Conservation (phyloP, 169 alveolate species). For the Plasmodium malariae region DNA sequence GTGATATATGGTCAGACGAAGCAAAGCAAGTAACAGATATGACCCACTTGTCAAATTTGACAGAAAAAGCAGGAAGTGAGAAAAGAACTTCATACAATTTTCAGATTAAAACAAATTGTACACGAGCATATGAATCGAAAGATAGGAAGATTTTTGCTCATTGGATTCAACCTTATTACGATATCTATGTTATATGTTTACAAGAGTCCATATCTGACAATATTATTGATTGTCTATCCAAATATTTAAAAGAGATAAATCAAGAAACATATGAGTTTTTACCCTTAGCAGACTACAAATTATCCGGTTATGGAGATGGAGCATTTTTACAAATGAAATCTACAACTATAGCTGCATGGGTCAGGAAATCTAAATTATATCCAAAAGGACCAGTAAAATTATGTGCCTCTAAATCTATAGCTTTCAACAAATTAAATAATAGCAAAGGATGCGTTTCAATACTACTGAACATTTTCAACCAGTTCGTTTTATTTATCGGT, state of each 20-base stretch:
- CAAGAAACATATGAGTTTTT: constrained; percentile 80
- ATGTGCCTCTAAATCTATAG: constrained; percentile 79
- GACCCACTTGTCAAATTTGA: no score
- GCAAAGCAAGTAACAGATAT: no score
- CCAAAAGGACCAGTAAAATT: constrained; percentile 78
- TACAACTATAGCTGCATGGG: constrained; percentile 85
- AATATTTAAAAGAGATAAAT: constrained; percentile 79
- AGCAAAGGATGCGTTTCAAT: constrained; percentile 90
- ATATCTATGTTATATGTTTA: constrained; percentile 86
- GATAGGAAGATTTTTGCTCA: constrained; percentile 83
- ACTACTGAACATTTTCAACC: constrained; percentile 80
- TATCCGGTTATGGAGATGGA: constrained; percentile 90
- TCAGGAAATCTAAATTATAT: constrained; percentile 73
- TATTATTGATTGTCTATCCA: constrained; percentile 80
- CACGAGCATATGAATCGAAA: constrained; percentile 2
- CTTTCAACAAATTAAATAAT: constrained; percentile 83
- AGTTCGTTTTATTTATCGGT: constrained; percentile 86
- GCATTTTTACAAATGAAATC: constrained; percentile 88
- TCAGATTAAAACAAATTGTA: background rate
- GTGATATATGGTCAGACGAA: no score
- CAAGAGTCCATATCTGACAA: constrained; percentile 88
- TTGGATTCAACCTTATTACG: constrained; percentile 87
- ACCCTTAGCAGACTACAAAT: constrained; percentile 83
- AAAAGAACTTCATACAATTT: background rate
- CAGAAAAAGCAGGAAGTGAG: background rate